Base-by-base conservation (phyloP, 2,329 filamentous ascomycete species). In the Diplocarpon mali region DNA sequence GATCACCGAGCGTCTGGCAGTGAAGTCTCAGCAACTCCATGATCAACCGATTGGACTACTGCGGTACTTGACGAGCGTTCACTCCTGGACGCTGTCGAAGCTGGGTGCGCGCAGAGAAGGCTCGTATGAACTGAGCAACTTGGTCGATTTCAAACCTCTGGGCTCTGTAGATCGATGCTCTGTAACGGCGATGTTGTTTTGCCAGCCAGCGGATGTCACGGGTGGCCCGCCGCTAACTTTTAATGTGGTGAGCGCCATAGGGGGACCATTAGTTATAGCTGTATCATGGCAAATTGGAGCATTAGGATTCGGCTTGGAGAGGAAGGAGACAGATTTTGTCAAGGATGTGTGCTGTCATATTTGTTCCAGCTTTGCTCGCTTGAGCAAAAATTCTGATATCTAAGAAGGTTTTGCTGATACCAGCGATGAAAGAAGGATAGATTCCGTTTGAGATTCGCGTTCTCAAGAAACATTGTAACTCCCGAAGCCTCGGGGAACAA, bases 1-100 rank as follows among this genome's bases (percentile, higher is more conserved):
- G 9, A 28, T 35, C 16, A 41, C 39, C 9, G 39, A 41, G 8
- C 24, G 39, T 28, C 17, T 41, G 12, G 31, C 39, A 16, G 13
- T 28, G 20, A 15, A 20, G 12, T 16, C 39, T 12, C 34, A 15
- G 16, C 29, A 41, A 28, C 7, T 17, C 10, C 17, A 41, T 8
- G 39, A 41, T 12, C 39, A 41, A n/a, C 39, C 39, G 4, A 30
- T 41, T 14, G 39, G 16, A 35, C 31, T 41, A 31, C 31, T 41
- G 10, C 17, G 39, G 13, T 41, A 41, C 31, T 35, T 35, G 5
- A 27, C 32, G 16, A 41, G 39, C n/a, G 28, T 41, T 5, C 20
- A 31, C 8, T 1, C 17, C 12, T 41, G 39, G 39, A 41, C 39
- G 9, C 5, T 27, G 31, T 41, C 31, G 3, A 41, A 41, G n/a